Conservation (phyloP, 2,329 filamentous ascomycete species). For the Monosporascus cannonballus region DNA sequence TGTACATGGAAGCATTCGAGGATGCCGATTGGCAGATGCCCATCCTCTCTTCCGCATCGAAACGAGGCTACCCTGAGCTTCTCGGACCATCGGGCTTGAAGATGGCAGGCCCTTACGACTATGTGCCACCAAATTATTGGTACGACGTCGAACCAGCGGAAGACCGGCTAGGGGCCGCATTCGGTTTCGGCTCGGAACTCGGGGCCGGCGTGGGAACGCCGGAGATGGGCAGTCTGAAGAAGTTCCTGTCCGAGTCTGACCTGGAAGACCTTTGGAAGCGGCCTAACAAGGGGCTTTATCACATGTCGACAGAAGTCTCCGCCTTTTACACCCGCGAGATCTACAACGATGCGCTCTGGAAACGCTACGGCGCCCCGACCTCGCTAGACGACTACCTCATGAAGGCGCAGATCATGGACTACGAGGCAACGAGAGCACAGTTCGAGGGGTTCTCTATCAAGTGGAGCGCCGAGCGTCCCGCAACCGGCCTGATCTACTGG, state of each 20-base stretch:
- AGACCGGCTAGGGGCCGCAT: slow-evolving; percentile 47
- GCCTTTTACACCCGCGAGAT: slow-evolving; percentile 50
- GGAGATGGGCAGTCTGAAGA: slow-evolving; percentile 45
- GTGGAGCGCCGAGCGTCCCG: slow-evolving; percentile 44
- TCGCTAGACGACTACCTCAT: slow-evolving; percentile 51
- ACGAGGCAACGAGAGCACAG: slow-evolving; percentile 54
- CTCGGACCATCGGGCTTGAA: slow-evolving; percentile 56
- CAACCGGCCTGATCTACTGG: slow-evolving; percentile 60
- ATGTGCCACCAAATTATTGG: slow-evolving; percentile 62
- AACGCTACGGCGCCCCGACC: slow-evolving; percentile 44
- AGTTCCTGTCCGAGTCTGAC: slow-evolving; percentile 46
- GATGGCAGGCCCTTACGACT: slow-evolving; percentile 62
- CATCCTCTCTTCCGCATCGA: slow-evolving; percentile 51
- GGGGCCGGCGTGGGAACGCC: slow-evolving; percentile 58
- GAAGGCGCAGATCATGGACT: slow-evolving; percentile 58
- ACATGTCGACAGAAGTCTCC: slow-evolving; percentile 52
- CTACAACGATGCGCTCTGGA: slow-evolving; percentile 50
- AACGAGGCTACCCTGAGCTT: slow-evolving; percentile 43
- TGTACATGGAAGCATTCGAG: slow-evolving; percentile 46
- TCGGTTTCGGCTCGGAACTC: slow-evolving; percentile 58
- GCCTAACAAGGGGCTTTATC: slow-evolving; percentile 47
- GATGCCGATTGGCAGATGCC: slow-evolving; percentile 49
- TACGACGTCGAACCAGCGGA: slow-evolving; percentile 36
- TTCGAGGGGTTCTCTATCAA: slow-evolving; percentile 50
- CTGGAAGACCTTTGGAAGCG: slow-evolving; percentile 50